A percentile compares a stretch with the other conserved stretches of the same genome.
Evolutionary conservation across 441 rosid species (phyloP).

Genomic region (Pelargonium myrrhifolium): DNA sequence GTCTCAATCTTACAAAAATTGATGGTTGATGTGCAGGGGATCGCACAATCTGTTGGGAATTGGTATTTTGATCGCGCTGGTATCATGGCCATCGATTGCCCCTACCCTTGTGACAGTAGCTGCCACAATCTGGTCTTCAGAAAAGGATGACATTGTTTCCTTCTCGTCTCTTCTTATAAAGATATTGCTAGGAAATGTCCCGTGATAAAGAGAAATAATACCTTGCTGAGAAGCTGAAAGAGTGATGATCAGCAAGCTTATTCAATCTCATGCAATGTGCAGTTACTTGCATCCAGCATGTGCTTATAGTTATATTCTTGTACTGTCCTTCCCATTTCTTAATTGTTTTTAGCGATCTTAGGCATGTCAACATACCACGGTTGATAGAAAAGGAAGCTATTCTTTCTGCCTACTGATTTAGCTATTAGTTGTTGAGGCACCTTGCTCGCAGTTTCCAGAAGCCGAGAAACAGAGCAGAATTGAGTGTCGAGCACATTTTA

Average conservation of each 20-base stretch:
- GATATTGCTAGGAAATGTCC: not conserved
- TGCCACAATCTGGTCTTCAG: slow-evolving; percentile 20
- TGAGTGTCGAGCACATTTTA: not conserved
- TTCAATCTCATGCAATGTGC: not conserved
- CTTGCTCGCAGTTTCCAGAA: too few relatives aligned
- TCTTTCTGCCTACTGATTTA: slow-evolving; percentile 5
- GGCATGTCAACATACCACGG: not conserved
- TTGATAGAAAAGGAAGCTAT: slow-evolving; percentile 8
- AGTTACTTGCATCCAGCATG: too few relatives aligned
- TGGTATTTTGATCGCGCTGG: slow-evolving; percentile 81
- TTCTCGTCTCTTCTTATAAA: not conserved
- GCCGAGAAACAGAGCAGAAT: too few relatives aligned
- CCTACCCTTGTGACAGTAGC: slow-evolving; percentile 21
- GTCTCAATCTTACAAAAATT: slow-evolving; percentile 20
- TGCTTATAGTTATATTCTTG: too few relatives aligned
- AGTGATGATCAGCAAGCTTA: slow-evolving; percentile 7
- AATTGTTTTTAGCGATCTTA: not conserved
- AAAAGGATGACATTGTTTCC: slow-evolving; percentile 25
- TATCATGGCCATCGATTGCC: slow-evolving; percentile 63
- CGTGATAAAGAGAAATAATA: not conserved
- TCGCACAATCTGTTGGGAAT: slow-evolving; percentile 94
- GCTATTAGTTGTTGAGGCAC: not conserved
- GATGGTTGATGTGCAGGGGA: slow-evolving; percentile 45
- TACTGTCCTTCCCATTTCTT: not conserved
- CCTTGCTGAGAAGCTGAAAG: slow-evolving; percentile 5